Evolutionary conservation across 2,329 filamentous ascomycete species (phyloP), one percentile per base, ranked within the genome.

Genomic region (Pseudogymnoascus sp.): DNA sequence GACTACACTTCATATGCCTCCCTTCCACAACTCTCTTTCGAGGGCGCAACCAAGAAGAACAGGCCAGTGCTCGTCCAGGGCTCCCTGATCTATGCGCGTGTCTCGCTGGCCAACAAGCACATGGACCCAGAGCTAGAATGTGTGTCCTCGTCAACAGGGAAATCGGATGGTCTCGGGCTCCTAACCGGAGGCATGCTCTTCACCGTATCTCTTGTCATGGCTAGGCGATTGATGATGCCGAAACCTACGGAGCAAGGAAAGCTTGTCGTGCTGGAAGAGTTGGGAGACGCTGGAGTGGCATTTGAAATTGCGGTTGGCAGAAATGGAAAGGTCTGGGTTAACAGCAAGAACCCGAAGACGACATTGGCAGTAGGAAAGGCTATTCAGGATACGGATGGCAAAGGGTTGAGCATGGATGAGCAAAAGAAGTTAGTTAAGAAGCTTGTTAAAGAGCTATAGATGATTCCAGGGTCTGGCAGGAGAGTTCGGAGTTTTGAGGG

Each of bases 241-340:
- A 84, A 83, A 69, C 81, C 82, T 44, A 80, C 56, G 10, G 81
- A 84, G 61, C 80, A 83, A 61, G 88, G 87, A 14, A 84, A 83
- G 21, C 75, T 96, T 6, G 83, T 86, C 3, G 82, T 97, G 26
- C 76, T 97, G 63, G 90, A 96, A 67, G 89, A 91, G 72, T 77
- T 97, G 13, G 93, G 88, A 2, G 75, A 73, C 2, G 86, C 87
- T 64, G 93, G 91, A 62, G 76, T 96, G 13, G 86, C 89, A 19
- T 99, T 97, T 74, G 95, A 99, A 79, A 90, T 96, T 65, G 93
- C 93, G 0, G 90, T 96, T 7, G 95, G 95, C 16, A 85, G 91
- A 71, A 99, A 99, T 75, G 95, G 95, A 42, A 88, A 86, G 74
- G 84, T 97, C 21, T 97, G 95, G 92, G 89, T 97, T 13, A 87